Evolutionary conservation across 371 early-diverging fungal genomes (phyloP).

Genomic region (Entomophthora muscae): DNA sequence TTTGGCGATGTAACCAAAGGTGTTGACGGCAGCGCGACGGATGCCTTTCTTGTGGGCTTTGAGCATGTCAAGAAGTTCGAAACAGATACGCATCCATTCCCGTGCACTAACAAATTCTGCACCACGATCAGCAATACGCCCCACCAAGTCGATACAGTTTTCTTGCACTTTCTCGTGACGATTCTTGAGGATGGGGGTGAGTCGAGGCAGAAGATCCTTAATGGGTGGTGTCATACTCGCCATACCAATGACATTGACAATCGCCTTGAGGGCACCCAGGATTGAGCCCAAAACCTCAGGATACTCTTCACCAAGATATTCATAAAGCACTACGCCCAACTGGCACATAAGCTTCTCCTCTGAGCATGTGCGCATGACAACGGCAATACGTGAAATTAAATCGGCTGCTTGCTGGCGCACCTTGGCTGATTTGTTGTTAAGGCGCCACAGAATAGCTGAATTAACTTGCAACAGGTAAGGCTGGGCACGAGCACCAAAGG

Average conservation of each 20-base stretch:
- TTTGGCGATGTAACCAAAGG: constrained; percentile 95
- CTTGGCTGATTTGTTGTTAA: constrained; percentile 90
- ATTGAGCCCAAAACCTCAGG: constrained; percentile 94
- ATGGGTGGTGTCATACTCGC: constrained; percentile 94
- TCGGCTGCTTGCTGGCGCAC: constrained; percentile 96
- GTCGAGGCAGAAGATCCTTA: constrained; percentile 85
- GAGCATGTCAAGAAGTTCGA: constrained; percentile 88
- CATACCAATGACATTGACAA: constrained; percentile 96
- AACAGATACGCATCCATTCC: constrained; percentile 99
- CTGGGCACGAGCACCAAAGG: constrained; percentile 71
- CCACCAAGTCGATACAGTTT: constrained; percentile 80
- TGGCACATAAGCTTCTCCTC: constrained; percentile 88
- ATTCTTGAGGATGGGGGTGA: constrained; percentile 94
- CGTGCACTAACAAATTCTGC: constrained; percentile 94
- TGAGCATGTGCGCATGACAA: constrained; percentile 83
- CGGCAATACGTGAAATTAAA: constrained; percentile 80
- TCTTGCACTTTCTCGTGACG: constrained; percentile 96
- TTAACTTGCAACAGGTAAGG: constrained; percentile 86
- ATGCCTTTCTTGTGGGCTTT: constrained; percentile 92
- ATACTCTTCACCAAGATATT: constrained; percentile 96
- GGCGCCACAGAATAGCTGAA: constrained; percentile 86
- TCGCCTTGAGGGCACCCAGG: constrained; percentile 72
- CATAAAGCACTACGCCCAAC: constrained; percentile 79
- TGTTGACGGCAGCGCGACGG: constrained; percentile 88
- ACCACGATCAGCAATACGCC: constrained; percentile 94